Evolutionary conservation across 768 basidiomycete genomes (phyloP).

Genomic region (Nevesoporus exiguus): DNA sequence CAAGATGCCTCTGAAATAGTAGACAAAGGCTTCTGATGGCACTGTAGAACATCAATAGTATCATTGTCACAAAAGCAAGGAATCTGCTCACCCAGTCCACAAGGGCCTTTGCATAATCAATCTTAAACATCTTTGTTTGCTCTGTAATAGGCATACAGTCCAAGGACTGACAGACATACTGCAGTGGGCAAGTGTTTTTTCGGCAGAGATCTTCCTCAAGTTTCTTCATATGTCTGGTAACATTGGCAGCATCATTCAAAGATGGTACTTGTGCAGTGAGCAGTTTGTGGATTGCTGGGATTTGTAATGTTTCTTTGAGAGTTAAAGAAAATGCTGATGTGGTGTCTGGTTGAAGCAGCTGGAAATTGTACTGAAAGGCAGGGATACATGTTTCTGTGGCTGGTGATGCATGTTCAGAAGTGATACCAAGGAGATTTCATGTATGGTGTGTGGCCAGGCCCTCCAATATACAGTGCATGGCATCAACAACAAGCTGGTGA

Average conservation of each 20-base stretch:
- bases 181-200: neutral
- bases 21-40: neutral
- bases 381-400: neutral
- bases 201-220: neutral
- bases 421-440: neutral
- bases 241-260: neutral
- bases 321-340: neutral
- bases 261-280: neutral
- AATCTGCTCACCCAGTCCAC: neutral
- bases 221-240: neutral
- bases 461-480: neutral
- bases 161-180: neutral
- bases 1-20: no score
- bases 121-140: neutral
- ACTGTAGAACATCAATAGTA: neutral
- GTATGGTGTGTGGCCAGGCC: neutral
- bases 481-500: neutral
- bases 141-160: neutral
- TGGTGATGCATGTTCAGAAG: neutral
- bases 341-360: no score
- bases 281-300: neutral
- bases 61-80: neutral
- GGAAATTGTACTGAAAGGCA: neutral
- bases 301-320: neutral
- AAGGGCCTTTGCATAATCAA: neutral